Conservation (phyloP, 2,329 filamentous ascomycete genomes). For the Monosporascus sp. region DNA sequence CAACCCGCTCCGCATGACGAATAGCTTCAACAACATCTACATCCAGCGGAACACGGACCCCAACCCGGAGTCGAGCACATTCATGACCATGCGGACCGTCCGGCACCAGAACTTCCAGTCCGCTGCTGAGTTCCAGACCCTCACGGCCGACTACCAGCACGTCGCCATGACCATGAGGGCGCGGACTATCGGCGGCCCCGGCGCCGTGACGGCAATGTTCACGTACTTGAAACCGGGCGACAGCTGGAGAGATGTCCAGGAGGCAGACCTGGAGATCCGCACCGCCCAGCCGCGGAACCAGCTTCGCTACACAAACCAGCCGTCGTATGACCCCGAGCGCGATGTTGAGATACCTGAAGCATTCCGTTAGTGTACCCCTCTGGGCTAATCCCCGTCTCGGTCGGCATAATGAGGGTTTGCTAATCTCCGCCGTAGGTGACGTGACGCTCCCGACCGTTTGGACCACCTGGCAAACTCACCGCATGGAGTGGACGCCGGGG, state of each 20-base stretch:
- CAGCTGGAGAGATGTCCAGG: constrained; percentile 24
- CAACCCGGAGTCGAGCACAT: constrained; percentile 32
- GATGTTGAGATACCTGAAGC: constrained; percentile 33
- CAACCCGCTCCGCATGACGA: constrained; percentile 33
- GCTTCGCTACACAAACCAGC: constrained; percentile 49
- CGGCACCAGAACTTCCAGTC: constrained; percentile 41
- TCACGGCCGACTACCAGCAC: constrained; percentile 28
- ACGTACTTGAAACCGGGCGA: constrained; percentile 34
- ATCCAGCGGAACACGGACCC: constrained; percentile 35
- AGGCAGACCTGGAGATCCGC: constrained; percentile 36
- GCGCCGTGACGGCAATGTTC: constrained; percentile 48
- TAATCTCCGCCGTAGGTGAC: not conserved
- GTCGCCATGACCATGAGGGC: constrained; percentile 45
- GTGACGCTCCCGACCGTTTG: constrained; percentile 21
- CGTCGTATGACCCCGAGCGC: constrained; percentile 34
- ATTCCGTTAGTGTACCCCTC: constrained; percentile 23
- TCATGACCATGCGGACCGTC: constrained; percentile 42
- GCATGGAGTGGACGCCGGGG: constrained; percentile 46
- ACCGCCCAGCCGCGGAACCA: constrained; percentile 30
- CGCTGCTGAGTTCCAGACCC: constrained; percentile 42
- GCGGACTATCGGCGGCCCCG: constrained; percentile 40
- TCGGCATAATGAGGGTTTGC: not conserved
- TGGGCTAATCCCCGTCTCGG: not conserved
- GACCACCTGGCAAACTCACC: constrained; percentile 45
- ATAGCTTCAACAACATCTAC: constrained; percentile 38